These are phyloP conservation scores for Claviceps maximensis DNA, from an alignment of 2,329 filamentous ascomycete genomes.

Conservation along the genomic window DNA sequence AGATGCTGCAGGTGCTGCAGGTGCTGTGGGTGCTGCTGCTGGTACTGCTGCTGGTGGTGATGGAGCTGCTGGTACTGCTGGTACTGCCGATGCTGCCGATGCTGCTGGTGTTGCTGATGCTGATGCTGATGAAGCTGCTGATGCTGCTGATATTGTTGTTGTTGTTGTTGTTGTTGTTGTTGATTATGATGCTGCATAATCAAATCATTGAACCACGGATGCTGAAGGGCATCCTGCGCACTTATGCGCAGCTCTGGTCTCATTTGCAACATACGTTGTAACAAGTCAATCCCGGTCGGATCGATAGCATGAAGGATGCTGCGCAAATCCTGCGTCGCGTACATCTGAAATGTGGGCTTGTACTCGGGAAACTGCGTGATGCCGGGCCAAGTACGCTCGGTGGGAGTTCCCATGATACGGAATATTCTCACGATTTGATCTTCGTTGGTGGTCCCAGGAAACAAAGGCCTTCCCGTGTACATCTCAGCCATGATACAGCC, in stretches of 20 bases:
- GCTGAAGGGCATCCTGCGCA: conserved; percentile 71
- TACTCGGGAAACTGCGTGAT: conserved; percentile 96
- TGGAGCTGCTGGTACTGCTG: conserved; percentile 11
- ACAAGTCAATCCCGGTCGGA: conserved; percentile 68
- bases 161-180: conserved; percentile 23
- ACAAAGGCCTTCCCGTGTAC: conserved; percentile 90
- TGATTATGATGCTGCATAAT: conserved; percentile 42
- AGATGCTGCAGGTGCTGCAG: conserved; percentile 31
- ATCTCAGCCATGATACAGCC: conserved; percentile 99
- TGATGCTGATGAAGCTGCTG: conserved; percentile 10
- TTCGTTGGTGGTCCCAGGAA: conserved; percentile 96
- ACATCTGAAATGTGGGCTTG: conserved; percentile 89
- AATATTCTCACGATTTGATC: conserved; percentile 97
- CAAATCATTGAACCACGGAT: conserved; percentile 83
- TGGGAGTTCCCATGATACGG: conserved; percentile 94
- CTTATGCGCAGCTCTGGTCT: conserved; percentile 84
- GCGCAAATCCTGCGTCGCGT: conserved; percentile 79
- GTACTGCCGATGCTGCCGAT: conserved; percentile 12
- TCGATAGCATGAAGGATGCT: conserved; percentile 87
- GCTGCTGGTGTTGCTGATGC: not conserved
- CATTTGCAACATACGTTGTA: conserved; percentile 84
- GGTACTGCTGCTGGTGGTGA: conserved; percentile 7
- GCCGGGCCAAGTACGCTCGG: conserved; percentile 88
- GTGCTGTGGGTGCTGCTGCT: conserved; percentile 14
- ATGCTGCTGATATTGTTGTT: no score